phyloP scores from a whole-genome alignment of 257 asterid species.

The Solanum stenotomum region DNA sequence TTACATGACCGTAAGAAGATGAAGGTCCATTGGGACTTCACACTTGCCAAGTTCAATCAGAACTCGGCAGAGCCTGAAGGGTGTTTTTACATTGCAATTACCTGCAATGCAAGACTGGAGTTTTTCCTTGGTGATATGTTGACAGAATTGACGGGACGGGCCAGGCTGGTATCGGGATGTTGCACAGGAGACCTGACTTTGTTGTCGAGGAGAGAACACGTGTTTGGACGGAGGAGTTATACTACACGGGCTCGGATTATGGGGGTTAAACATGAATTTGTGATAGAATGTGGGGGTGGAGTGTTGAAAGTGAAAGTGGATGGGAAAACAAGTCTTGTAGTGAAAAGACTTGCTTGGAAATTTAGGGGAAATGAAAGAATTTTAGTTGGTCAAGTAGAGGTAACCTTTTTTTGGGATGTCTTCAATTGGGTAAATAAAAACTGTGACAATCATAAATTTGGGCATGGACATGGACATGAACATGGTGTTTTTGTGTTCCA shows the following conservation, averaged over 20 bases:
- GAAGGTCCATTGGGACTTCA: slow-evolving; percentile 29
- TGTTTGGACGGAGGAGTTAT: slow-evolving; percentile 23
- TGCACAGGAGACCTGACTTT: slow-evolving; percentile 4
- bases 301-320: slow-evolving; percentile 26
- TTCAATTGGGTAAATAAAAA: slow-evolving; percentile 25
- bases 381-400: slow-evolving; percentile 18
- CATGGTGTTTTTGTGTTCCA: slow-evolving; percentile 29
- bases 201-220: slow-evolving; percentile 23
- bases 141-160: slow-evolving; percentile 4
- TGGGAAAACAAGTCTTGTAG: slow-evolving; percentile 13
- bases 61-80: slow-evolving; percentile 29
- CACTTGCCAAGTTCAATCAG: slow-evolving; percentile 10
- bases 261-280: slow-evolving; percentile 27
- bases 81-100: slow-evolving; percentile 16
- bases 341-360: slow-evolving; percentile 29
- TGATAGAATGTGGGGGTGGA: slow-evolving; percentile 25
- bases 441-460: background rate
- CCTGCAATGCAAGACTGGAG: slow-evolving; percentile 14
- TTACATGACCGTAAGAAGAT: background rate
- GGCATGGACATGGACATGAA: slow-evolving; percentile 7
- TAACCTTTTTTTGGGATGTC: slow-evolving; percentile 29
- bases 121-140: slow-evolving; percentile 22
- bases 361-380: slow-evolving; percentile 31
- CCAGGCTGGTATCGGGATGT: slow-evolving; percentile 1
- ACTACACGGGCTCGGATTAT: slow-evolving; percentile 12